These are phyloP conservation scores for Tetrahymena borealis DNA, from an alignment of 73 alveolate species.

Conservation along the genomic window DNA sequence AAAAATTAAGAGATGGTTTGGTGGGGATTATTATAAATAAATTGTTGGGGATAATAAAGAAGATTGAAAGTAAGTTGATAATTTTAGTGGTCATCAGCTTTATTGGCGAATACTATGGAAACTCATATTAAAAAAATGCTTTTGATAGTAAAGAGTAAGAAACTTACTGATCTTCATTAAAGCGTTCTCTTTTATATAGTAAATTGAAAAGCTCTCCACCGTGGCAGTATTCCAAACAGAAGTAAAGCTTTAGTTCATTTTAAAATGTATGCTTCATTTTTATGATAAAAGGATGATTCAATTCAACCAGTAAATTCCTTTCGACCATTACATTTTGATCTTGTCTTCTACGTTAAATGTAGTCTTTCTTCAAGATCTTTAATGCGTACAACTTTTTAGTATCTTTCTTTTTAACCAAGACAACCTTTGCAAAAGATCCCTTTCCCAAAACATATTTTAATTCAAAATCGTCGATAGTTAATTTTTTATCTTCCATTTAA, in stretches of 20 bases:
- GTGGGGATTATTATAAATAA: too few relatives aligned
- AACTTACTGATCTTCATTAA: constrained; percentile 11
- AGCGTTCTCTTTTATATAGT: constrained; percentile 39
- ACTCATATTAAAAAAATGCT: not conserved
- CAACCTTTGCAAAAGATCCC: constrained; percentile 90
- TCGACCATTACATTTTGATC: constrained; percentile 72
- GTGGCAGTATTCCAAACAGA: constrained; percentile 92
- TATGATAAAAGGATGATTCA: constrained; percentile 70
- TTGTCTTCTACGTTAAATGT: constrained; percentile 66
- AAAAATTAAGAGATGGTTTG: too few relatives aligned
- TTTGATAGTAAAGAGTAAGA: not conserved
- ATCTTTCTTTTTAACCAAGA: constrained; percentile 70
- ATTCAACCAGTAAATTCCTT: constrained; percentile 68
- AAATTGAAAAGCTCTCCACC: constrained; percentile 88
- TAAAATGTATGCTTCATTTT: constrained; percentile 84
- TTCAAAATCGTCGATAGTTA: constrained; percentile 24
- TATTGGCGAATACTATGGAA: too few relatives aligned
- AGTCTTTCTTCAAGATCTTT: constrained; percentile 78
- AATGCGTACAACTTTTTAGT: constrained; percentile 74
- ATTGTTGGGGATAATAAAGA: too few relatives aligned
- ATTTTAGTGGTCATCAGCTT: too few relatives aligned
- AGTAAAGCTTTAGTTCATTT: constrained; percentile 75
- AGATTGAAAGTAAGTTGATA: too few relatives aligned
- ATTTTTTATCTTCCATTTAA: not conserved
- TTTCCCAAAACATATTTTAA: constrained; percentile 82